phyloP scores from a whole-genome alignment of 1,139 yeast species.

The Pichia sp. region DNA sequence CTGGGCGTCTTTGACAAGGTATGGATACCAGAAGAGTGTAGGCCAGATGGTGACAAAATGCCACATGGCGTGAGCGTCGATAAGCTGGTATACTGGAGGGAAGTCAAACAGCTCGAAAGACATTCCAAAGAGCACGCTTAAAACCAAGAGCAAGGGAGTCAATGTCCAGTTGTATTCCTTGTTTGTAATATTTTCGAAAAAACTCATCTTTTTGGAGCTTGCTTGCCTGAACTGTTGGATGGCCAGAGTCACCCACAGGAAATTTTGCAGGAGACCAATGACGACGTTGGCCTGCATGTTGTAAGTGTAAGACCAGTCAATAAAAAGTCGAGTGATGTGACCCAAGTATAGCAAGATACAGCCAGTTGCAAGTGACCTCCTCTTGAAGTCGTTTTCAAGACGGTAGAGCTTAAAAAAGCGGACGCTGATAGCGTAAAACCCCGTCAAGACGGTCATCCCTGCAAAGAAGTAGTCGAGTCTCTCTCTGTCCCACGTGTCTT shows the following conservation, averaged over 20 bases:
- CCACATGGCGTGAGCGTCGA: conserved; percentile 96
- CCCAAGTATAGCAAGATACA: conserved; percentile 51
- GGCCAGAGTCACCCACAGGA: conserved; percentile 39
- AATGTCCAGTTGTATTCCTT: conserved; percentile 39
- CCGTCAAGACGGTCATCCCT: conserved; percentile 77
- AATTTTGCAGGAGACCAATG: conserved; percentile 73
- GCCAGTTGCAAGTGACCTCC: conserved; percentile 37
- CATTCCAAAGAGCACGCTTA: conserved; percentile 66
- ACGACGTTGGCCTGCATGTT: conserved; percentile 88
- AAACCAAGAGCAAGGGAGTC: conserved; percentile 51
- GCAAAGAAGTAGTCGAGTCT: conserved; percentile 89
- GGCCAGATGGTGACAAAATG: conserved; percentile 77
- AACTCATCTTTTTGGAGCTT: conserved; percentile 29
- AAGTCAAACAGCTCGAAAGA: conserved; percentile 85
- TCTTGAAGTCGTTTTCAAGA: conserved; percentile 32
- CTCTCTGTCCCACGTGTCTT: conserved; percentile 79
- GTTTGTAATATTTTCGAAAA: conserved; percentile 28
- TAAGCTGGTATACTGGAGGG: conserved; percentile 61
- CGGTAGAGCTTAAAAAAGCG: conserved; percentile 56
- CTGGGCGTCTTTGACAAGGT: conserved; percentile 35
- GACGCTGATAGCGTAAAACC: conserved; percentile 63
- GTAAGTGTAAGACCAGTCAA: conserved; percentile 87
- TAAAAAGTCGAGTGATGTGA: conserved; percentile 65
- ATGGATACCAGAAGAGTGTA: conserved; percentile 34
- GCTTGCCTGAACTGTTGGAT: conserved; percentile 14